These are phyloP conservation scores for Collybia sp. DNA, from an alignment of 768 basidiomycete species.

Conservation along the genomic window DNA sequence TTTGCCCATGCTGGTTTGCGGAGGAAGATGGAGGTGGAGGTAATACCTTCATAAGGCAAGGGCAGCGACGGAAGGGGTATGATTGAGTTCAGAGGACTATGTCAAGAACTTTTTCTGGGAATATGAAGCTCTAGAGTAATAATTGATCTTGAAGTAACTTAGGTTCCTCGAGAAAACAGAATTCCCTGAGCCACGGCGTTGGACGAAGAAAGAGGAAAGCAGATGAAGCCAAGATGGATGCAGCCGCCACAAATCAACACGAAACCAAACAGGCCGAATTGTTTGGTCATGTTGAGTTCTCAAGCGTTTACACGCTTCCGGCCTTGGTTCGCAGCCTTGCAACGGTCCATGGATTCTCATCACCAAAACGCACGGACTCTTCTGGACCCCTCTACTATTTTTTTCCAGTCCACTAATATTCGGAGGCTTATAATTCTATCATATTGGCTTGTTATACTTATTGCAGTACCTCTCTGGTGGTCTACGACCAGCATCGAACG, in stretches of 20 bases:
- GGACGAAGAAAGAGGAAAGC: constrained; percentile 1
- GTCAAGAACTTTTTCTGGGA: too few species aligned
- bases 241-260: constrained; percentile 23
- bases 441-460: constrained; percentile 75
- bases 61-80: too few species aligned
- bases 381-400: constrained; percentile 45
- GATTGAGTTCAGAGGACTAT: too few species aligned
- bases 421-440: constrained; percentile 62
- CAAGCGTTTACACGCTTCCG: constrained; percentile 10
- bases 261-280: constrained; percentile 17
- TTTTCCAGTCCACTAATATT: constrained; percentile 44
- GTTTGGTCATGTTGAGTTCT: constrained; percentile 23
- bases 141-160: too few species aligned
- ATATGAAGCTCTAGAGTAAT: too few species aligned
- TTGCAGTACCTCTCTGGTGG: constrained; percentile 93
- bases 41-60: too few species aligned
- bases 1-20: too few species aligned
- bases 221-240: constrained; percentile 4
- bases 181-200: background rate
- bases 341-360: constrained; percentile 7
- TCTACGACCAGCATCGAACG: constrained; percentile 86
- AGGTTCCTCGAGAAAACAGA: too few species aligned
- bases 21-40: constrained; percentile 13
- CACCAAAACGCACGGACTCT: constrained; percentile 13
- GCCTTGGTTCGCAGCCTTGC: too few species aligned